phyloP scores from a whole-genome alignment of 768 basidiomycete genomes.

The Mycena belliarum region DNA sequence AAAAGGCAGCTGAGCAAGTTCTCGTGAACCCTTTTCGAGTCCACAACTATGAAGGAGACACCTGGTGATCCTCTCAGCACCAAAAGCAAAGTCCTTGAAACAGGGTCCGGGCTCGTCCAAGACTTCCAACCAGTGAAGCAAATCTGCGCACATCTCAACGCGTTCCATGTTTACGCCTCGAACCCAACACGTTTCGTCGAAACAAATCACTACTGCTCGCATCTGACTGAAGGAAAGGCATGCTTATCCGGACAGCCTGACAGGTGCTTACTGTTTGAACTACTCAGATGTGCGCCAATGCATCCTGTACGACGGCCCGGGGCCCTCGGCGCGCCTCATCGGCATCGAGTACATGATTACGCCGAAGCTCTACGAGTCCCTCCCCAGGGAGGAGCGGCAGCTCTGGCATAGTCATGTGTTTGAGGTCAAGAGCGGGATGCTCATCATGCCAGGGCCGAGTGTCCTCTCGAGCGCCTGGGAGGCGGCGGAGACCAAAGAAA shows the following conservation, averaged over 20 bases:
- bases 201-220: slow-evolving; percentile 39
- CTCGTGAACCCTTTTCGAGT: too few species aligned
- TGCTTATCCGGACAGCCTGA: too few species aligned
- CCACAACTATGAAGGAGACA: background rate
- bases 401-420: slow-evolving; percentile 59
- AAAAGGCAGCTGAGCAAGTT: too few species aligned
- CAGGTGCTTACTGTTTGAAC: background rate
- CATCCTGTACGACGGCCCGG: slow-evolving; percentile 43
- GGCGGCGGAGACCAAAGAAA: slow-evolving; percentile 22
- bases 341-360: slow-evolving; percentile 56
- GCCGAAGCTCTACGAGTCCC: slow-evolving; percentile 41
- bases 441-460: slow-evolving; percentile 19
- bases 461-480: slow-evolving; percentile 14
- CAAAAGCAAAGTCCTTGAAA: slow-evolving; percentile 12
- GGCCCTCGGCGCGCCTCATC: slow-evolving; percentile 46
- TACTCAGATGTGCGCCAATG: slow-evolving; percentile 33
- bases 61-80: slow-evolving; percentile 6
- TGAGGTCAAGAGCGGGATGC: slow-evolving; percentile 33
- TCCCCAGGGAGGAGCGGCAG: slow-evolving; percentile 47
- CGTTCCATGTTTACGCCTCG: slow-evolving; percentile 19
- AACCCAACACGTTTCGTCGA: slow-evolving; percentile 17
- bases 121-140: slow-evolving; percentile 11
- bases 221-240: slow-evolving; percentile 29
- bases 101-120: slow-evolving; percentile 11
- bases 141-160: slow-evolving; percentile 20